Percentiles rank a stretch among this genome's conserved stretches.
Conservation (phyloP, 169 alveolate species). For the Cryptosporidium meleagridis region DNA sequence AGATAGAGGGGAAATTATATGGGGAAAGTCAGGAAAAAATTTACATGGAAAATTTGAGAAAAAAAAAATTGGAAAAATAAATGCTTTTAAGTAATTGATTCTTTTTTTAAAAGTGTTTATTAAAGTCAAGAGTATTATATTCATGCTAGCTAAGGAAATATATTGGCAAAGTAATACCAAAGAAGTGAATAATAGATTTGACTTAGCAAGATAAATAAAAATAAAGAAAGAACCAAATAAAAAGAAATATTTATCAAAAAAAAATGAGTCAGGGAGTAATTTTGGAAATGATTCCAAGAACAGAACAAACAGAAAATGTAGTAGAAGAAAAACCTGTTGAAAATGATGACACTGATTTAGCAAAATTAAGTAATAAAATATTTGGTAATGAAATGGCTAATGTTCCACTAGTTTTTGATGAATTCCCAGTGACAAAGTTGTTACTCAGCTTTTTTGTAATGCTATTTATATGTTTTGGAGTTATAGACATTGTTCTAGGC, state of each 20-base stretch:
- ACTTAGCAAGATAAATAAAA: not conserved
- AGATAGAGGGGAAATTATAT: slow-evolving; percentile 6
- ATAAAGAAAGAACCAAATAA: not conserved
- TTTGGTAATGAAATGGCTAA: slow-evolving; percentile 9
- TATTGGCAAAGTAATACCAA: not conserved
- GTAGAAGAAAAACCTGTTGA: not conserved
- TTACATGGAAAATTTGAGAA: slow-evolving; percentile 7
- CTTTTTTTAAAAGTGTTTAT: not conserved
- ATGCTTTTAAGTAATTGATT: not conserved
- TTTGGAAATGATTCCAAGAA: slow-evolving; percentile 2
- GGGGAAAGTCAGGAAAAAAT: slow-evolving; percentile 24
- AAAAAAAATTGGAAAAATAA: not conserved
- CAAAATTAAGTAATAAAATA: not conserved
- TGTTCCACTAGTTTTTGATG: slow-evolving; percentile 42
- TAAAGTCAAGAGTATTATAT: not conserved
- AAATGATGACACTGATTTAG: not conserved
- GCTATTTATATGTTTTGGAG: slow-evolving; percentile 44
- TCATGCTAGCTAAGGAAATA: not conserved
- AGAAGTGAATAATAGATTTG: not conserved
- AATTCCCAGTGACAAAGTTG: slow-evolving; percentile 11
- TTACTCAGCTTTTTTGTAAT: slow-evolving; percentile 25
- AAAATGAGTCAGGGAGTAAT: not conserved
- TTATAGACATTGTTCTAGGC: slow-evolving; percentile 6
- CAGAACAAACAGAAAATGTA: not conserved
- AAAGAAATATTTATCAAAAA: not conserved